Conservation (phyloP, 2,329 filamentous ascomycete genomes). For the Alternaria sp. region DNA sequence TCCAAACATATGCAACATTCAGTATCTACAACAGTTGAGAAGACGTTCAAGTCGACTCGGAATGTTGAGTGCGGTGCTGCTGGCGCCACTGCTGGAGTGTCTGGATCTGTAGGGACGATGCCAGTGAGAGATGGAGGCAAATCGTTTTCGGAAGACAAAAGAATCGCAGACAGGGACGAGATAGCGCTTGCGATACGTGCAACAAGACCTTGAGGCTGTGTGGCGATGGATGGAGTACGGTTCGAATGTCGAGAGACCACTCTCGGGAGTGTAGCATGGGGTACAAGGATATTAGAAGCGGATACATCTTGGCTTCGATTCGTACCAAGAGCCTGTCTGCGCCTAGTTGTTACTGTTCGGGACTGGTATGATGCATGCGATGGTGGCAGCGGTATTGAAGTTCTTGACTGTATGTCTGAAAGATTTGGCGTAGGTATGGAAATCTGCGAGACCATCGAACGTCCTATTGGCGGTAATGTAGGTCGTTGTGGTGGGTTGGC, state of each 20-base stretch:
- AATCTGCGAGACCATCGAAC: background rate
- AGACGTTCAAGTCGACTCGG: background rate
- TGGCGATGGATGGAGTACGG: background rate
- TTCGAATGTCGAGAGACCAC: background rate
- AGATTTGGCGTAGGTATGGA: background rate
- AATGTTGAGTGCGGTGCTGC: background rate
- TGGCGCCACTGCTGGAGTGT: background rate
- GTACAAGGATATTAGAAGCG: background rate
- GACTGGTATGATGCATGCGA: background rate
- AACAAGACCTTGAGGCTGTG: background rate
- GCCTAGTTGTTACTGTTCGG: background rate
- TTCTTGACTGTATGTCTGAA: background rate
- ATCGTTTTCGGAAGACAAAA: background rate
- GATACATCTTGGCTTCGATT: background rate
- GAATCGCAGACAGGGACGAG: background rate
- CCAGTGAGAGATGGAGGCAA: background rate
- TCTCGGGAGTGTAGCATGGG: background rate
- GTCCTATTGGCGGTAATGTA: background rate
- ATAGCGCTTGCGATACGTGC: slow-evolving; percentile 5
- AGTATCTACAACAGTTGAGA: slow-evolving; percentile 5
- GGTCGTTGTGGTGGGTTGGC: background rate
- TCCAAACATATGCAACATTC: slow-evolving; percentile 12
- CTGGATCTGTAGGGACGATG: background rate
- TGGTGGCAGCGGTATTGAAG: background rate
- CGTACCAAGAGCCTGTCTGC: background rate